phyloP scores from a whole-genome alignment of 208 protist genomes.

The Borovskyia barvae region DNA sequence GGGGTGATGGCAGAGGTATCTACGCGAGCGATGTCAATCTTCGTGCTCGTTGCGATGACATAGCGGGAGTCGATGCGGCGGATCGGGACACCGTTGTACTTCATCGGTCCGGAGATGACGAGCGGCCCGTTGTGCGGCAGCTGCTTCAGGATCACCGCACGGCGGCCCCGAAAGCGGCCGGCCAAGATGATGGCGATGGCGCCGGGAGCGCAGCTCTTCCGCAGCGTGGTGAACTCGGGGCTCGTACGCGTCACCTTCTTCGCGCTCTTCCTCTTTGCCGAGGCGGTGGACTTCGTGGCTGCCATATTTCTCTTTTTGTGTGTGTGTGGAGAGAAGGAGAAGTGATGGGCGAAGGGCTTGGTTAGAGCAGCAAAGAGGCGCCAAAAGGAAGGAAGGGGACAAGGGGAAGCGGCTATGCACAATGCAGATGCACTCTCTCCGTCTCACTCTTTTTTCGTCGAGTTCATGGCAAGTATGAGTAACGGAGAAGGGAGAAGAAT shows the following conservation, averaged over 20 bases:
- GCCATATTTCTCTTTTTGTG: background rate
- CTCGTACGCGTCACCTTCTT: slow-evolving; percentile 69
- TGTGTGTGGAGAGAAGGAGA: background rate
- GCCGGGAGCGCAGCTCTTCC: slow-evolving; percentile 59
- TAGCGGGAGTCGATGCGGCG: slow-evolving; percentile 97
- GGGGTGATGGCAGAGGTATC: slow-evolving; percentile 76
- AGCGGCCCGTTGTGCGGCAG: slow-evolving; percentile 93
- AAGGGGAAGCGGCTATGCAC: no score
- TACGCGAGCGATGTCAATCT: slow-evolving; percentile 92
- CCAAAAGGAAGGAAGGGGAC: no score
- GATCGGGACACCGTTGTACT: slow-evolving; percentile 98
- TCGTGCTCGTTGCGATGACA: slow-evolving; percentile 98
- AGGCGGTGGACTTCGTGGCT: slow-evolving; percentile 74
- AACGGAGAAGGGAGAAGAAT: no score
- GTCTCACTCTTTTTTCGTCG: slow-evolving; percentile 3
- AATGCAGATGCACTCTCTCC: no score
- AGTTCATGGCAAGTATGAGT: background rate
- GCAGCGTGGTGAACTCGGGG: slow-evolving; percentile 57
- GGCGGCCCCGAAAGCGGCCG: slow-evolving; percentile 95
- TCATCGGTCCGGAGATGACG: slow-evolving; percentile 95
- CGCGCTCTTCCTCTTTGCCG: slow-evolving; percentile 22
- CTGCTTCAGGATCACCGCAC: slow-evolving; percentile 98
- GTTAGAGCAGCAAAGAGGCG: no score
- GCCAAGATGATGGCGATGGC: slow-evolving; percentile 90
- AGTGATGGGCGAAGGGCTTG: no score